Evolutionary conservation across 805 yeast genomes (phyloP), one percentile per base, ranked within the genome.

Genomic region (Lachancea thermotolerans): DNA sequence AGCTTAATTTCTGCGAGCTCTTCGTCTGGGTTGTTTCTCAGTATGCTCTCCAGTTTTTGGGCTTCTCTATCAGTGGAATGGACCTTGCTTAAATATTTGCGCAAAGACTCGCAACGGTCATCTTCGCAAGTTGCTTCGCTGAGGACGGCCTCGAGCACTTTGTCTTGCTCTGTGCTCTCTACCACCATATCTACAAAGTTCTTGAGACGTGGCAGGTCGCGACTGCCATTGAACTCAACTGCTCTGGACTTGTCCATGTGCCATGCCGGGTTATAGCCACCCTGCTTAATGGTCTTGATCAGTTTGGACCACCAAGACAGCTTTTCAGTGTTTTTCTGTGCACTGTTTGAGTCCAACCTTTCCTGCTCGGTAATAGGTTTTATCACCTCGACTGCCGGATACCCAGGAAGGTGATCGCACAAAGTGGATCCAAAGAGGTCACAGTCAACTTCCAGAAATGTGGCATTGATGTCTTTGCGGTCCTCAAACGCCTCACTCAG

Each of bases 301-400:
- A 52, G 14, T 10, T 39, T 39, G 12, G 39, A 14, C 28, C 45
- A 46, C 37, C 49, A 43, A 1, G 45, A 35, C 17, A 18, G 32
- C n/a, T 36, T 10, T 16, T 36, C 34, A 30, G 31, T 21, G 27
- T 10, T 39, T 35, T 7, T 38, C 10, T 12, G 12, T 11, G 36
- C 31, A 12, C 8, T 21, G 8, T 39, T 7, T 8, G 16, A 14
- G 2, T 30, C 39, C 5, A 3, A 34, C 3, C 15, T 25, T 10
- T 36, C 33, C 25, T 10, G 27, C 14, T 30, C 31, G 10, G 9
- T 43, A 44, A 50, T 42, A 32, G 80, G 78, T 37, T 68, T 68
- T 54, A 84, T 76, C 49, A 82, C 64, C 52, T 72, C 71, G 44
- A 86, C 59, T 34, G 81, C 76, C 3, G 95, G 95, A 56, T 70